A percentile compares a stretch with the other conserved stretches of the same genome.
phyloP scores from a whole-genome alignment of 768 basidiomycete genomes.

The Russula earlei region DNA sequence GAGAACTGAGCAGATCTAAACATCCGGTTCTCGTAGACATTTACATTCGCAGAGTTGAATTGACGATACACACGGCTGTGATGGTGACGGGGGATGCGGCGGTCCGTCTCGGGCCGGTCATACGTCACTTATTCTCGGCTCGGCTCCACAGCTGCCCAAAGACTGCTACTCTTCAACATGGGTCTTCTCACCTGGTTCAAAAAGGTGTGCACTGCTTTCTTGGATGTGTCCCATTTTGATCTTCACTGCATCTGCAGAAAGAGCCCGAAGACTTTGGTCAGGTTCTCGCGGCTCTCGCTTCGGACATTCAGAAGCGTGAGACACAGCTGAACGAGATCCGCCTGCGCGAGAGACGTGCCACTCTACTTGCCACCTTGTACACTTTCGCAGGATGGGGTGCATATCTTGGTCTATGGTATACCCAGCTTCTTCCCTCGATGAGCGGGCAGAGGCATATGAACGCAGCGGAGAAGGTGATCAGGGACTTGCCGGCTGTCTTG shows the following conservation, averaged over 20 bases:
- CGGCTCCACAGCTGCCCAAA: too few relatives aligned
- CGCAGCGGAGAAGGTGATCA: conserved; percentile 35
- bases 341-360: conserved; percentile 72
- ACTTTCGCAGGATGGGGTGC: conserved; percentile 63
- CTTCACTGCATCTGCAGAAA: conserved; percentile 28
- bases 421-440: conserved; percentile 41
- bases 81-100: not conserved
- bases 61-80: not conserved
- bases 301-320: conserved; percentile 65
- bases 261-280: conserved; percentile 71
- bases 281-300: conserved; percentile 54
- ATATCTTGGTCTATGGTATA: conserved; percentile 70
- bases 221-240: not conserved
- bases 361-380: conserved; percentile 69
- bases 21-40: conserved; percentile 17
- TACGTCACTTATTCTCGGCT: not conserved
- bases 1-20: conserved; percentile 6
- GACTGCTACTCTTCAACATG: conserved; percentile 18
- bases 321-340: conserved; percentile 71
- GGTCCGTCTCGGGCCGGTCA: not conserved
- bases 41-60: not conserved
- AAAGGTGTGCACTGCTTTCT: conserved; percentile 13
- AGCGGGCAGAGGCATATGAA: conserved; percentile 23
- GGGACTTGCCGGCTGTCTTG: conserved; percentile 50
- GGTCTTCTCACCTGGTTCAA: conserved; percentile 21